Evolutionary conservation across 2,329 filamentous ascomycete genomes (phyloP).

Genomic region (Aspergillus cejpii): DNA sequence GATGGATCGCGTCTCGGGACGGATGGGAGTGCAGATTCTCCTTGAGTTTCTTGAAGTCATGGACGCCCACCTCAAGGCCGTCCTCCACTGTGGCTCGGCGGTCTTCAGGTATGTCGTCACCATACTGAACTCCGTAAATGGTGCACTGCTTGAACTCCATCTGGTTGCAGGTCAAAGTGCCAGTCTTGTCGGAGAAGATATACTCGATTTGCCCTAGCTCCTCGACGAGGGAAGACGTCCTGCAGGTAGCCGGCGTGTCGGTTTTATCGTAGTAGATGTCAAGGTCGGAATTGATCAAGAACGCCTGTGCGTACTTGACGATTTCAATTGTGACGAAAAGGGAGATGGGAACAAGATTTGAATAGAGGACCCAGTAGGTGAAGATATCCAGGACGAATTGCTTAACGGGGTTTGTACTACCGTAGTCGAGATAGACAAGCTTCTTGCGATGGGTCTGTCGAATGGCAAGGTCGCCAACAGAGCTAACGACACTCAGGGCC

Average conservation of each 20-base stretch:
- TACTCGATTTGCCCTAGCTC: conserved; percentile 97
- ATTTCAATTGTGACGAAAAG: conserved; percentile 96
- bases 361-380: conserved; percentile 98
- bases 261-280: conserved; percentile 97
- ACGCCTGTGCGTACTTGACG: conserved; percentile 97
- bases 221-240: conserved; percentile 93
- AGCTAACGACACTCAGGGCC: conserved; percentile 78
- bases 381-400: conserved; percentile 92
- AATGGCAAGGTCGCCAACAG: conserved; percentile 80
- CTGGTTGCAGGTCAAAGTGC: conserved; percentile 93
- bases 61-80: conserved; percentile 68
- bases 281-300: conserved; percentile 92
- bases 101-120: conserved; percentile 86
- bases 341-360: conserved; percentile 91
- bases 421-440: conserved; percentile 67
- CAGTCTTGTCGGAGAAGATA: conserved; percentile 97
- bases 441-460: conserved; percentile 57
- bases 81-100: conserved; percentile 72
- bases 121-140: conserved; percentile 90
- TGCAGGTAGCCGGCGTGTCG: conserved; percentile 90
- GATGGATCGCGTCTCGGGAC: conserved; percentile 59
- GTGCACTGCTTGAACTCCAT: conserved; percentile 98
- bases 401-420: conserved; percentile 58
- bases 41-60: conserved; percentile 71
- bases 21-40: conserved; percentile 61